Evolutionary conservation across 169 alveolate species (phyloP), one percentile per base, ranked within the genome.

Genomic region (Plasmodium vivax): DNA sequence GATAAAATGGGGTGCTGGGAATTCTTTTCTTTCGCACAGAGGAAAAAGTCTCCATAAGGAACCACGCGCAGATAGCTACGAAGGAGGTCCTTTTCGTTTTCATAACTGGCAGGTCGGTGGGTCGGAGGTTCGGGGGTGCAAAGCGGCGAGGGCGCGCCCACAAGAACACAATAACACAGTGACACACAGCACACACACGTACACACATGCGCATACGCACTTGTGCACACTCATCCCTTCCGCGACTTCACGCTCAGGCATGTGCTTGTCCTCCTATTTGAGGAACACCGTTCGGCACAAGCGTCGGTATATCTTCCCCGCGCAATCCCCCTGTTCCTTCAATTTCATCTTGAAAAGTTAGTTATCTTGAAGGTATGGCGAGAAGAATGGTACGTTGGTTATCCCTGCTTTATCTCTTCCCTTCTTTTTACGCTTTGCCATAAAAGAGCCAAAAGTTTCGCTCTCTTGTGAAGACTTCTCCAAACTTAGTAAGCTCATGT

Each of bases 81-180:
- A 77, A 82, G 10, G 72, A 82, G 38, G n/a, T 56, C n/a, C 68
- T 82, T 51, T 82, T 82, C 36, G 73, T 23, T 82, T 82, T 82
- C 90, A 82, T 82, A 47, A 82, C 90, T 54, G 90, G 30, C 36
- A 47, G 36, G 41, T 54, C 7, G 72, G 32, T 68, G 19, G n/a
- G 77, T 68, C 34, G 77, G 23, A 68, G 19, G 32, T 68, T 68
- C 77, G 77, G 77, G 77, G 32, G 77, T 68, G n/a, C 38, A 68
- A 27, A 68, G 38, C n/a, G 77, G 34, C 43, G 6, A 68, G 32
- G 38, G 77, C 43, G 30, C 32, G 9, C 32, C 77, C 38, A 68
- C 77, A 68, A 1, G 77, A 16, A 7, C 38, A 30, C 7, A 77
- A 16, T n/a, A 32, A 38, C 84, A 79, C 43, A 19, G 7, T 12